These are phyloP conservation scores for Fraxinus cuspidata DNA, from an alignment of 257 asterid genomes.

Conservation along the genomic window DNA sequence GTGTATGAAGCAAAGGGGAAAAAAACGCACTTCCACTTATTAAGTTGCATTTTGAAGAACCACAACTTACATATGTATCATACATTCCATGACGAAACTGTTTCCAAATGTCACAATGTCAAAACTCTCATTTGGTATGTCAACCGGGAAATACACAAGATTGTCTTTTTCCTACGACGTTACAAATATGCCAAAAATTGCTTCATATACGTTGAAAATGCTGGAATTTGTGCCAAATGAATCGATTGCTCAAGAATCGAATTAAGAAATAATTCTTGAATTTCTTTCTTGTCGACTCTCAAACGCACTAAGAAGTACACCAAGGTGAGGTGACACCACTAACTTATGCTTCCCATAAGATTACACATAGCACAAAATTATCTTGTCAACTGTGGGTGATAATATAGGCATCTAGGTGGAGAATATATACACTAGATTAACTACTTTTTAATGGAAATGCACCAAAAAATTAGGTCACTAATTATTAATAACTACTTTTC, in stretches of 20 bases:
- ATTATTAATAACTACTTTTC: not conserved
- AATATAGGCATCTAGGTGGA: not conserved
- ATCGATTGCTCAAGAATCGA: not conserved
- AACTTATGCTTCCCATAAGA: not conserved
- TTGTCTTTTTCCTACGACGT: no score
- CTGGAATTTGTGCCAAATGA: not conserved
- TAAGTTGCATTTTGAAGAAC: no score
- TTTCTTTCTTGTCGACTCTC: not conserved
- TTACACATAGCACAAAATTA: not conserved
- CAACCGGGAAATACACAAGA: no score
- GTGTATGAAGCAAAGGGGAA: no score
- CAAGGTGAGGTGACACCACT: conserved; percentile 6
- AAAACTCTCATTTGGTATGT: no score
- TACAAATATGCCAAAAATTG: no score
- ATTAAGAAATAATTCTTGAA: not conserved
- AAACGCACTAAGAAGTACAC: not conserved
- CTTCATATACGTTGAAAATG: not conserved
- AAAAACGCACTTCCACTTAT: no score
- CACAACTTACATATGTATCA: no score
- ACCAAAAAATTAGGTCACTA: not conserved
- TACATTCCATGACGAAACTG: not conserved
- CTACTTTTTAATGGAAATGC: not conserved
- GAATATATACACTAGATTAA: not conserved
- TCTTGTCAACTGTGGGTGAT: not conserved
- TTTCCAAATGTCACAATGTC: not conserved